These are phyloP conservation scores for Leccinum pachyderme DNA, from an alignment of 1,284 basidiomycete genomes.

Conservation along the genomic window DNA sequence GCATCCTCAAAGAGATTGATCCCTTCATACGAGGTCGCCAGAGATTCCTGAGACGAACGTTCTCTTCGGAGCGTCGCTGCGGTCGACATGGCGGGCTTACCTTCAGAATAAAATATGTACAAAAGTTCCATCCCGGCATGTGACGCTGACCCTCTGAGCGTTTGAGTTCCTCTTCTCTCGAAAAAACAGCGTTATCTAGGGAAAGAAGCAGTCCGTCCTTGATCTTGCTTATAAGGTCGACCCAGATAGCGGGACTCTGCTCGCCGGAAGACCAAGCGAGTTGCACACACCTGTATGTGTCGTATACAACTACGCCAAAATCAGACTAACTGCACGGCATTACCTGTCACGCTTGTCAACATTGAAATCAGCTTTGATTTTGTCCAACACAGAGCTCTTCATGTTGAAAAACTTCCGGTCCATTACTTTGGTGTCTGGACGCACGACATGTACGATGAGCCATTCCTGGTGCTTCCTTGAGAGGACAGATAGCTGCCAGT, in stretches of 20 bases:
- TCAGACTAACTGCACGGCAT: constrained; percentile 19
- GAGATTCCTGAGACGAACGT: constrained; percentile 69
- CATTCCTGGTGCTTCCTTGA: constrained; percentile 85
- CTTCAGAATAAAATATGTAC: constrained; percentile 93
- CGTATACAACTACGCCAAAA: constrained; percentile 20
- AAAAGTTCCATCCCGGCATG: constrained; percentile 96
- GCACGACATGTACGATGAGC: constrained; percentile 82
- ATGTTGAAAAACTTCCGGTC: constrained; percentile 75
- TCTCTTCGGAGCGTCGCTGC: neutral
- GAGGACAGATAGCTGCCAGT: constrained; percentile 77
- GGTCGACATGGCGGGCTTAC: constrained; percentile 39
- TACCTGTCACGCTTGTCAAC: constrained; percentile 85
- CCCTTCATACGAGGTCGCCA: constrained; percentile 90
- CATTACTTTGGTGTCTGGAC: constrained; percentile 59
- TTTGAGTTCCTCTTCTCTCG: constrained; percentile 85
- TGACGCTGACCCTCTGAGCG: constrained; percentile 82
- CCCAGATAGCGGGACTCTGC: constrained; percentile 84
- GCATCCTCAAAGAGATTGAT: constrained; percentile 91
- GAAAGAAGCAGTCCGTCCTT: constrained; percentile 85
- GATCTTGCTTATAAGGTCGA: constrained; percentile 83
- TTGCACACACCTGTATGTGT: constrained; percentile 67
- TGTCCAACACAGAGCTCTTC: constrained; percentile 85
- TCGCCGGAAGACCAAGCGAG: constrained; percentile 66
- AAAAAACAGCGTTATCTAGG: constrained; percentile 76
- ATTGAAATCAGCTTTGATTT: constrained; percentile 92